Evolutionary conservation across 179 eudicot genomes (phyloP).

Genomic region (Camellia oleifera): DNA sequence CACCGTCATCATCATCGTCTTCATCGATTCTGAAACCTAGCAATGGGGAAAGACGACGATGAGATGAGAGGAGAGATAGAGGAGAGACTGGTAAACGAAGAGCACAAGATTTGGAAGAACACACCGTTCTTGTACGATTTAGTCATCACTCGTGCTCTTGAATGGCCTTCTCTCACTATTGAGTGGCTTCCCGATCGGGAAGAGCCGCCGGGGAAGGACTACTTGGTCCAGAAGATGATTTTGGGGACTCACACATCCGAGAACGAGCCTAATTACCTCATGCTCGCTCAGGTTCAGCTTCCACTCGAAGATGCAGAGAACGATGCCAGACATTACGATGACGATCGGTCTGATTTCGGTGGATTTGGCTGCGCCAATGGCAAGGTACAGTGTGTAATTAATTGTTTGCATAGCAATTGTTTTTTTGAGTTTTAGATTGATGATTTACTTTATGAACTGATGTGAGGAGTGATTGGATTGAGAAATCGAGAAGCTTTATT

Average conservation of each 20-base stretch:
- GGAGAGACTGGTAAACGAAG: slow-evolving; percentile 78
- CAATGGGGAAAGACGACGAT: slow-evolving; percentile 81
- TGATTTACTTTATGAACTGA: background rate
- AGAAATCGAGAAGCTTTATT: background rate
- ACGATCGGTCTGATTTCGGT: slow-evolving; percentile 60
- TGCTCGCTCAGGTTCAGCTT: slow-evolving; percentile 88
- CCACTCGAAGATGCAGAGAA: slow-evolving; percentile 81
- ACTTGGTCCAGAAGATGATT: slow-evolving; percentile 82
- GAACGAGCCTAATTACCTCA: slow-evolving; percentile 75
- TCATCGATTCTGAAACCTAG: background rate
- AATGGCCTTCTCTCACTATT: slow-evolving; percentile 95
- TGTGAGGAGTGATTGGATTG: background rate
- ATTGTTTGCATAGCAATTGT: background rate
- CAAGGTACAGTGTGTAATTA: slow-evolving; percentile 37
- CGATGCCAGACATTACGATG: slow-evolving; percentile 71
- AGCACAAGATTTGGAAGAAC: slow-evolving; percentile 90
- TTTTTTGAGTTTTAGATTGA: background rate
- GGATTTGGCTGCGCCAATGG: slow-evolving; percentile 74
- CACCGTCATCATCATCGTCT: background rate
- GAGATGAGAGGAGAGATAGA: slow-evolving; percentile 76
- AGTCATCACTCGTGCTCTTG: slow-evolving; percentile 81
- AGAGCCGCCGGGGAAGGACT: slow-evolving; percentile 90
- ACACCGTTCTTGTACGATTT: slow-evolving; percentile 82
- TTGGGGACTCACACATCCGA: slow-evolving; percentile 85
- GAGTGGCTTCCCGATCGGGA: slow-evolving; percentile 88